Evolutionary conservation across 2,329 filamentous ascomycete genomes (phyloP).

Genomic region (Cladosporium sp.): DNA sequence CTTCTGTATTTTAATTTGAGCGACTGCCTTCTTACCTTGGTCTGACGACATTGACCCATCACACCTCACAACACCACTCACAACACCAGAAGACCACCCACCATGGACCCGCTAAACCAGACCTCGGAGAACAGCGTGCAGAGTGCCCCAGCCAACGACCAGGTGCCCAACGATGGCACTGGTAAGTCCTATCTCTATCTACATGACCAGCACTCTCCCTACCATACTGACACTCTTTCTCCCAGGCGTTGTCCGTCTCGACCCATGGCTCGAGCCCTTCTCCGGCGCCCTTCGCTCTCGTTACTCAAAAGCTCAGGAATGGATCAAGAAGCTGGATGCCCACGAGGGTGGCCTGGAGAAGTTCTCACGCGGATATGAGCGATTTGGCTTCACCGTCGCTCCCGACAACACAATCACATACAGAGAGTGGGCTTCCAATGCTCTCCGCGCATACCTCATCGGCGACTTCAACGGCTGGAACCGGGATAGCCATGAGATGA

Average conservation of each 20-base stretch:
- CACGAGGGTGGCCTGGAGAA: conserved; percentile 86
- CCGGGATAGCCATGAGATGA: conserved; percentile 78
- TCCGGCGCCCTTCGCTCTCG: conserved; percentile 70
- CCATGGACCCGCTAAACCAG: conserved; percentile 40
- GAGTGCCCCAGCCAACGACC: conserved; percentile 44
- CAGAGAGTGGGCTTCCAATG: conserved; percentile 95
- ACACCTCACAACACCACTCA: not conserved
- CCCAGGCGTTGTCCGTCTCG: conserved; percentile 77
- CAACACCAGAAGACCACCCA: not conserved
- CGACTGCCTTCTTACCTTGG: too few relatives aligned
- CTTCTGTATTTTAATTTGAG: too few relatives aligned
- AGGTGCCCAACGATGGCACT: conserved; percentile 65
- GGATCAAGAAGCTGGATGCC: conserved; percentile 79
- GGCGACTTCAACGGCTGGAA: conserved; percentile 98
- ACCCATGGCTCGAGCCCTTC: conserved; percentile 88
- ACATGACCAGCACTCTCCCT: not conserved
- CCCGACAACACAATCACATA: conserved; percentile 82
- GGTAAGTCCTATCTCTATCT: conserved; percentile 47
- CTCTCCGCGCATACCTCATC: conserved; percentile 75
- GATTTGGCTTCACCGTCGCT: conserved; percentile 79
- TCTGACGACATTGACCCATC: too few relatives aligned
- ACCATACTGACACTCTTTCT: conserved; percentile 17
- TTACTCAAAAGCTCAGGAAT: conserved; percentile 74
- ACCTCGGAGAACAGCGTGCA: conserved; percentile 42
- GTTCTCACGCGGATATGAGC: conserved; percentile 84